A percentile compares a stretch with the other conserved stretches of the same genome.
Conservation (phyloP, 345 rosid species). For the Salix purpurea region DNA sequence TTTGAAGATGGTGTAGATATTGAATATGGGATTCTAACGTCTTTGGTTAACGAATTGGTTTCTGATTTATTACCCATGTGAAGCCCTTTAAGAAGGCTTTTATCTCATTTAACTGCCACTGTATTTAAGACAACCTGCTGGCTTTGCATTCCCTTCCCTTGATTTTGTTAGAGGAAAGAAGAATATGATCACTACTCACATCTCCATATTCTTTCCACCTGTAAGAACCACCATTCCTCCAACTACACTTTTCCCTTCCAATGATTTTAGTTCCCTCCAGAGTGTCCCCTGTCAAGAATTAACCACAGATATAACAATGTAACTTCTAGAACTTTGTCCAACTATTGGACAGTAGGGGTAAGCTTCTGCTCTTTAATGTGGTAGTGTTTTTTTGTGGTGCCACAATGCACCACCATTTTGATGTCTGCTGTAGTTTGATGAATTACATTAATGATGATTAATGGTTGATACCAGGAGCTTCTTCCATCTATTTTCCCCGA, state of each 20-base stretch:
- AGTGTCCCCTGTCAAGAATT: background rate
- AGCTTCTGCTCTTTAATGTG: too few species aligned
- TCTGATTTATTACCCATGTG: constrained; percentile 34
- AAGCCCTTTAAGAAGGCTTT: background rate
- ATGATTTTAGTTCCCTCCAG: background rate
- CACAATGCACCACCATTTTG: too few species aligned
- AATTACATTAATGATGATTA: too few species aligned
- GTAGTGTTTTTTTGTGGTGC: too few species aligned
- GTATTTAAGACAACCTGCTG: background rate
- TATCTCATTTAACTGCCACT: background rate
- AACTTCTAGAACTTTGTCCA: background rate
- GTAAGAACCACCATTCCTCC: background rate
- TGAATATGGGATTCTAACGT: constrained; percentile 52
- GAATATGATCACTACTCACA: background rate
- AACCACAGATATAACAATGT: background rate
- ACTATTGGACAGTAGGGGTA: background rate
- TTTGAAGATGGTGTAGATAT: constrained; percentile 64
- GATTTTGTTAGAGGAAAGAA: background rate
- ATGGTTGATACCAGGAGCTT: too few species aligned
- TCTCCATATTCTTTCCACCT: background rate
- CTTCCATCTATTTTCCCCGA: too few species aligned
- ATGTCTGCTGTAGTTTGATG: too few species aligned
- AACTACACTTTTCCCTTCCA: background rate
- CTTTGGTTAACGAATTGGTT: constrained; percentile 67
- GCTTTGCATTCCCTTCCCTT: background rate